Conservation (phyloP, 2,329 filamentous ascomycete species). For the Periconia sp. region DNA sequence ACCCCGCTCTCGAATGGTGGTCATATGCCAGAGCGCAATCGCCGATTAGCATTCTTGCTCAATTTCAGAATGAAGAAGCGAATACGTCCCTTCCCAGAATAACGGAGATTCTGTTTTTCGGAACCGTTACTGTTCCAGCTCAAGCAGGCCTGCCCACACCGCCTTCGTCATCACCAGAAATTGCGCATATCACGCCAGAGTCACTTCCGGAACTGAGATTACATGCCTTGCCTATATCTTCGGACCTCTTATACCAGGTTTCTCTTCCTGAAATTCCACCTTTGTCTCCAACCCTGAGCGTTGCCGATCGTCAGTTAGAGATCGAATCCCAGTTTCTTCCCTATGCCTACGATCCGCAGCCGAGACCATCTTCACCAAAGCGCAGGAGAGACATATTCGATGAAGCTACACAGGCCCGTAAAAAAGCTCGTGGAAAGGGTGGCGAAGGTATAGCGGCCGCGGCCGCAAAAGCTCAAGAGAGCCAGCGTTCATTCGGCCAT, state of each 20-base stretch:
- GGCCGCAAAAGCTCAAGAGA: conserved; percentile 40
- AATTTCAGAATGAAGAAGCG: conserved; percentile 23
- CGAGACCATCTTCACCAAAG: conserved; percentile 41
- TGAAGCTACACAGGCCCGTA: conserved; percentile 52
- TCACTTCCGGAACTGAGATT: conserved; percentile 38
- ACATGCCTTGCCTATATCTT: conserved; percentile 52
- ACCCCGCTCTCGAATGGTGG: conserved; percentile 43
- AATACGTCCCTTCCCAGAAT: conserved; percentile 20
- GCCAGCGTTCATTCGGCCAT: conserved; percentile 33
- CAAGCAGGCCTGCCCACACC: conserved; percentile 36
- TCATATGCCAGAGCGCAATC: conserved; percentile 43
- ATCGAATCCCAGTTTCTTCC: conserved; percentile 43
- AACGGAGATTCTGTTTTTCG: conserved; percentile 56
- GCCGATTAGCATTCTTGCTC: conserved; percentile 47
- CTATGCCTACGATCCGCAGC: conserved; percentile 26
- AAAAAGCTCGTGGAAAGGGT: conserved; percentile 50
- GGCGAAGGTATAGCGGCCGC: conserved; percentile 53
- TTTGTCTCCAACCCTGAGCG: conserved; percentile 8
- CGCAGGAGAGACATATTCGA: conserved; percentile 56
- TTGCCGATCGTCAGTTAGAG: conserved; percentile 20
- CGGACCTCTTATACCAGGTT: conserved; percentile 41
- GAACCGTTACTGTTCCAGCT: conserved; percentile 30
- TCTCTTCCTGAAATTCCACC: conserved; percentile 9
- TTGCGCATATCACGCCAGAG: conserved; percentile 11
- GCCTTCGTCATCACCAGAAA: conserved; percentile 36